Conservation (phyloP, 257 asterid genomes). For the Capsicum pubescens region DNA sequence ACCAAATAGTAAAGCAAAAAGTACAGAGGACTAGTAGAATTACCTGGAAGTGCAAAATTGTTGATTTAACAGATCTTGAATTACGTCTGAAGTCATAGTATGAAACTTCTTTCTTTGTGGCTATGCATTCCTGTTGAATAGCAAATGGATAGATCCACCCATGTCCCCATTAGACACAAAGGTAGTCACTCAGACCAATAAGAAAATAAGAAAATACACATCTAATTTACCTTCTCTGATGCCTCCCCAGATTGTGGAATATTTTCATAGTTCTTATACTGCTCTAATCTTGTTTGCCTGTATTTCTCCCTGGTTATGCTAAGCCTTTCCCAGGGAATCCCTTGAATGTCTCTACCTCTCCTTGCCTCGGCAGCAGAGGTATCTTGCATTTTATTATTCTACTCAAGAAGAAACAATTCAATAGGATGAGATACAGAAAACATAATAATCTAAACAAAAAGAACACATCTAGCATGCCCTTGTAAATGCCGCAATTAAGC, state of each 20-base stretch:
- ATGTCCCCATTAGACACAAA: slow-evolving; percentile 11
- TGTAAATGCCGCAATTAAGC: neutral
- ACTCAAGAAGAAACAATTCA: slow-evolving; percentile 29
- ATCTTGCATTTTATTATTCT: slow-evolving; percentile 73
- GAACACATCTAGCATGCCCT: neutral
- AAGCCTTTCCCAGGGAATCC: slow-evolving; percentile 95
- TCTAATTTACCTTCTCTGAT: slow-evolving; percentile 61
- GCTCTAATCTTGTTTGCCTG: slow-evolving; percentile 78
- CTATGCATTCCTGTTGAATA: slow-evolving; percentile 65
- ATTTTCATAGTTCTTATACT: slow-evolving; percentile 83
- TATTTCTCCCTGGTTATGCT: slow-evolving; percentile 81
- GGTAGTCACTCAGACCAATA: slow-evolving; percentile 21
- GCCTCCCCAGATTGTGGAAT: slow-evolving; percentile 77
- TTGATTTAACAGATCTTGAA: slow-evolving; percentile 89
- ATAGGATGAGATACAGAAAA: neutral
- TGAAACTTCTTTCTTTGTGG: slow-evolving; percentile 59
- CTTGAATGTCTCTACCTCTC: slow-evolving; percentile 89
- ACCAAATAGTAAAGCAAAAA: slow-evolving; percentile 18
- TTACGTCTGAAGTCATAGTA: slow-evolving; percentile 78
- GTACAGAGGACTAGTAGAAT: neutral
- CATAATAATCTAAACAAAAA: neutral
- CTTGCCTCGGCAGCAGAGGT: slow-evolving; percentile 93
- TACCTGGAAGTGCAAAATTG: slow-evolving; percentile 95
- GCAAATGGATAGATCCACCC: neutral
- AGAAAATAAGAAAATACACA: neutral